phyloP scores from a whole-genome alignment of 2,329 filamentous ascomycete genomes.

The Nemania sp. region DNA sequence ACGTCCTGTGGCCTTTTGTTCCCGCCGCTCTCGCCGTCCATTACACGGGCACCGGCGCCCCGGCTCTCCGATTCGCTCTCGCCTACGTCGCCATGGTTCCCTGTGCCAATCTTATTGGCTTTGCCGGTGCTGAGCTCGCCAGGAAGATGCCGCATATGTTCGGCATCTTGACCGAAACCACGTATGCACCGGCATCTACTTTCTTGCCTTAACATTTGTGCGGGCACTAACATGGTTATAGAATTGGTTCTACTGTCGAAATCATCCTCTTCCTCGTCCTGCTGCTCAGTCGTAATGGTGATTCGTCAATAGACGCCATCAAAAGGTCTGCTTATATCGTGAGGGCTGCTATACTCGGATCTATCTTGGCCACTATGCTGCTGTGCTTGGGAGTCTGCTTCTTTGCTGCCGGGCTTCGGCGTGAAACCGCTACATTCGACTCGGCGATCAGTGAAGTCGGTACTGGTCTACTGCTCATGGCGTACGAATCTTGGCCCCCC shows the following conservation, averaged over 20 bases:
- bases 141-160: slow-evolving; percentile 76
- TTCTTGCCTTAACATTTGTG: slow-evolving; percentile 32
- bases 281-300: slow-evolving; percentile 49
- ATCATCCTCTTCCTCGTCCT: slow-evolving; percentile 82
- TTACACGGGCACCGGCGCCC: slow-evolving; percentile 46
- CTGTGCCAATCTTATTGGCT: slow-evolving; percentile 74
- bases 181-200: slow-evolving; percentile 44
- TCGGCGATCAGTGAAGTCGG: slow-evolving; percentile 78
- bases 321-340: slow-evolving; percentile 70
- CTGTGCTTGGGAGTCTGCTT: slow-evolving; percentile 82
- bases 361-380: slow-evolving; percentile 79
- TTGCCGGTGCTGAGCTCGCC: slow-evolving; percentile 71
- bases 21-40: slow-evolving; percentile 69
- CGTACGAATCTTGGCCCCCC: slow-evolving; percentile 55
- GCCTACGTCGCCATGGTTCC: slow-evolving; percentile 80
- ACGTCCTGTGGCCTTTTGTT: slow-evolving; percentile 75
- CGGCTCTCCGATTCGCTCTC: slow-evolving; percentile 68
- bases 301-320: neutral
- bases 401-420: slow-evolving; percentile 71
- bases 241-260: slow-evolving; percentile 74
- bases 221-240: slow-evolving; percentile 28
- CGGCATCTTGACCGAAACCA: slow-evolving; percentile 64
- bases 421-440: slow-evolving; percentile 72
- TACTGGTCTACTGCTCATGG: slow-evolving; percentile 74
- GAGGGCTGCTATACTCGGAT: slow-evolving; percentile 80